Percentiles rank a stretch among this genome's conserved stretches.
These are phyloP conservation scores for Monilinia aucupariae DNA, from an alignment of 2,329 filamentous ascomycete genomes.

Conservation along the genomic window DNA sequence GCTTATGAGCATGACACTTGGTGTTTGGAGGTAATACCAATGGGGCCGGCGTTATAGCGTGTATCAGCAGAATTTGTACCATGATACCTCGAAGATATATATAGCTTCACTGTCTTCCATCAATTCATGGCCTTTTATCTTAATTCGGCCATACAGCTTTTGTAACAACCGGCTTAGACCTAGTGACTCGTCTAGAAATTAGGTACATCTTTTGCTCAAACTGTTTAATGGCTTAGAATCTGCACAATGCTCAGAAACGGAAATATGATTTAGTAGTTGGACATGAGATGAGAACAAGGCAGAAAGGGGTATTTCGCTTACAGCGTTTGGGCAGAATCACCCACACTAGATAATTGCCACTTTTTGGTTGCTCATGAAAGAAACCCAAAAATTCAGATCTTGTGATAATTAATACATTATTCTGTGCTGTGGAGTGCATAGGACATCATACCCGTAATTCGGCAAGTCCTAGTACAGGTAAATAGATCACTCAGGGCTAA, in stretches of 20 bases:
- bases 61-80: conserved; percentile 4
- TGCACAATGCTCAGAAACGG: not conserved
- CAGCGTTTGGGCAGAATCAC: not conserved
- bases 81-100: conserved; percentile 9
- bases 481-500: not conserved
- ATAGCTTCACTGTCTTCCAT: not conserved
- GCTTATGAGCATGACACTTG: conserved; percentile 14
- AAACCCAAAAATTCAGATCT: not conserved
- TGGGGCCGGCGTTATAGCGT: conserved; percentile 3
- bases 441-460: not conserved
- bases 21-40: conserved; percentile 6
- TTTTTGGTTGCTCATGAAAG: not conserved
- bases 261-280: not conserved
- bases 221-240: not conserved
- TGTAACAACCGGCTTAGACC: not conserved
- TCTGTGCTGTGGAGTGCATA: not conserved
- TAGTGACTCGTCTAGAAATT: not conserved
- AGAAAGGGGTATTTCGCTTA: conserved; percentile 11
- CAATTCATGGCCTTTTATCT: not conserved
- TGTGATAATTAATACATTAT: not conserved
- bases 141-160: not conserved
- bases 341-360: not conserved
- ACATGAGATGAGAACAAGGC: not conserved
- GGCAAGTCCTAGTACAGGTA: not conserved
- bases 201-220: not conserved